phyloP scores from a whole-genome alignment of 2,329 filamentous ascomycete species.

The Arthrobotrys pseudoclavata region DNA sequence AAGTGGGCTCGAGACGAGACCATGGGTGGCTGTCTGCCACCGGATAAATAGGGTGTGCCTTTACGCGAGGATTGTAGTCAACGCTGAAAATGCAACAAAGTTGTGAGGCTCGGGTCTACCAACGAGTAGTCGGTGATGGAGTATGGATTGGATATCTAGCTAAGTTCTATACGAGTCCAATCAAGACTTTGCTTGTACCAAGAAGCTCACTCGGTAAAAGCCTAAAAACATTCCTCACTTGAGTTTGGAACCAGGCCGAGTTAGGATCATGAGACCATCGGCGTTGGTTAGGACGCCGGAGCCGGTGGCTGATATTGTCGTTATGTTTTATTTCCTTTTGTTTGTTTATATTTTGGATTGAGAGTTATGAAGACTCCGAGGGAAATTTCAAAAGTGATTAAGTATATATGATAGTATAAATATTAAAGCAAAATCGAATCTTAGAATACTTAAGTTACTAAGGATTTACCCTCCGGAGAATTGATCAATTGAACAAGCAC shows the following conservation, averaged over 20 bases:
- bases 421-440: too few species aligned
- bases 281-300: not conserved
- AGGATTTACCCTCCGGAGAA: too few species aligned
- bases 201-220: slow-evolving; percentile 1
- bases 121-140: too few species aligned
- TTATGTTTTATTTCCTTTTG: not conserved
- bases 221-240: not conserved
- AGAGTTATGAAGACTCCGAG: too few species aligned
- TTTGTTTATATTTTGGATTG: not conserved
- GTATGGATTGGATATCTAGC: too few species aligned
- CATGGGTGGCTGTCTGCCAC: too few species aligned
- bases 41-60: not conserved
- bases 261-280: not conserved
- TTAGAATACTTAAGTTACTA: too few species aligned
- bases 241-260: not conserved
- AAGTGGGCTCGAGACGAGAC: slow-evolving; percentile 11
- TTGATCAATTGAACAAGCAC: too few species aligned
- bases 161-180: too few species aligned
- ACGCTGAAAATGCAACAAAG: not conserved
- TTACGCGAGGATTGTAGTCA: not conserved
- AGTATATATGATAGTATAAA: too few species aligned
- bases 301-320: not conserved
- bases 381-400: too few species aligned
- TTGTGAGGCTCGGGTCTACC: not conserved
- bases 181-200: too few species aligned